Base-by-base conservation (phyloP, 345 rosid species). In the Pistacia atlantica region DNA sequence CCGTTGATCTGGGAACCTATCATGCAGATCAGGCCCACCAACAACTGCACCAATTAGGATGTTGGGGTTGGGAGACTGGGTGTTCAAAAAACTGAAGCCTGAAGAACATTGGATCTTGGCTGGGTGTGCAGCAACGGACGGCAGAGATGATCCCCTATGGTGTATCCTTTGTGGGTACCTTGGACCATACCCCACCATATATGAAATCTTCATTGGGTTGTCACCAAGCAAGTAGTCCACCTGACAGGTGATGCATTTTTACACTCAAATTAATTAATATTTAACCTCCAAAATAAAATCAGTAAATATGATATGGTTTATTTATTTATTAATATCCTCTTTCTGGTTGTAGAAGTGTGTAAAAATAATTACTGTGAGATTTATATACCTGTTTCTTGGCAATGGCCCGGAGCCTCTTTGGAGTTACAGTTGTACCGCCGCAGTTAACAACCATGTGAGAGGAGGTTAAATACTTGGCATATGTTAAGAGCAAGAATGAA, bases 111-210 rank as follows among this genome's bases (percentile, higher is more conserved):
- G 85, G 84, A 96, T 89, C 82, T 77, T 85, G 38, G 85, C 77
- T 16, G 98, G 97, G 70, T 97, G 99, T 11, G 78, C 65, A 17
- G 83, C 84, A 11, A 92, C 80, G 20, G 93, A 90, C 66, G 99
- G 99, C 64, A 90, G 71, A 0, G 99, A 97, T 18, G 98, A 90
- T 22, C 97, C 99, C 81, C 99, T 87, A 86, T 97, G 99, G 86
- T 97, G 99, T 65, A 97, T 81, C 80, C 95, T 85, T 72, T 79
- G 90, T 20, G 99, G 97, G 82, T 84, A 97, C 77, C 86, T 80
- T 1, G 81, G 84, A 64, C 99, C 98, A 72, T 92, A 97, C 14
- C 97, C 99, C 55, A 97, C 98, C 98, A 97, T 97, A 80, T 94
- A 97, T 17, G 98, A 97, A 91, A 92, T 90, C 75, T 84, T 86